Percentiles rank a stretch among this genome's conserved stretches.
phyloP scores from a whole-genome alignment of 345 rosid genomes.

The Isatis tinctoria region DNA sequence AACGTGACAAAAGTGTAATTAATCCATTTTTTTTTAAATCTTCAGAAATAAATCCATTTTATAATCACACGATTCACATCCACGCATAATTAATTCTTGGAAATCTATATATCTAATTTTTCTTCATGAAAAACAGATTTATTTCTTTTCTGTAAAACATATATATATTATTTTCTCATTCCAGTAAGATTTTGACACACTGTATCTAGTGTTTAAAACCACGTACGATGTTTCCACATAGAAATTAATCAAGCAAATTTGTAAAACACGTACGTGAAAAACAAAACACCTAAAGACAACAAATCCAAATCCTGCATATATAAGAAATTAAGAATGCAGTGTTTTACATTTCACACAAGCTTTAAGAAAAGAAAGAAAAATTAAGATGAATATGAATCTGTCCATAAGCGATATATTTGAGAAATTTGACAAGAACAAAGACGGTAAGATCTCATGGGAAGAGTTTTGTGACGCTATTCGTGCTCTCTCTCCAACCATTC shows the following conservation, averaged over 20 bases:
- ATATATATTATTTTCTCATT: too few relatives aligned
- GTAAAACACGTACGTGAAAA: too few relatives aligned
- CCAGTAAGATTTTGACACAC: too few relatives aligned
- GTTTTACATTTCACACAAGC: not conserved
- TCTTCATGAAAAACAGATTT: not conserved
- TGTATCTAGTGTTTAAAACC: too few relatives aligned
- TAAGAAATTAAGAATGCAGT: too few relatives aligned
- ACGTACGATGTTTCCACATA: too few relatives aligned
- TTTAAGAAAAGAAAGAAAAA: too few relatives aligned
- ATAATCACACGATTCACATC: not conserved
- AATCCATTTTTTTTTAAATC: too few relatives aligned
- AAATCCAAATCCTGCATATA: not conserved
- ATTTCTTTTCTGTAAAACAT: not conserved
- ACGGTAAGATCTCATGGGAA: slow-evolving; percentile 64
- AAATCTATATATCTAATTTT: not conserved
- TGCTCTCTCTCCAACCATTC: slow-evolving; percentile 35
- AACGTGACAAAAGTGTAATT: too few relatives aligned
- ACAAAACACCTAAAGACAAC: too few relatives aligned
- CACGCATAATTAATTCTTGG: not conserved
- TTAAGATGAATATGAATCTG: slow-evolving; percentile 4
- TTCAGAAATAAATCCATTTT: not conserved
- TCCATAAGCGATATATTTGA: slow-evolving; percentile 39
- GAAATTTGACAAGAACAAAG: slow-evolving; percentile 76
- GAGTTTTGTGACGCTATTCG: slow-evolving; percentile 52
- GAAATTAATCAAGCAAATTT: too few relatives aligned